Conservation (phyloP, 73 alveolate species). For the Tetrahymena malaccensis region DNA sequence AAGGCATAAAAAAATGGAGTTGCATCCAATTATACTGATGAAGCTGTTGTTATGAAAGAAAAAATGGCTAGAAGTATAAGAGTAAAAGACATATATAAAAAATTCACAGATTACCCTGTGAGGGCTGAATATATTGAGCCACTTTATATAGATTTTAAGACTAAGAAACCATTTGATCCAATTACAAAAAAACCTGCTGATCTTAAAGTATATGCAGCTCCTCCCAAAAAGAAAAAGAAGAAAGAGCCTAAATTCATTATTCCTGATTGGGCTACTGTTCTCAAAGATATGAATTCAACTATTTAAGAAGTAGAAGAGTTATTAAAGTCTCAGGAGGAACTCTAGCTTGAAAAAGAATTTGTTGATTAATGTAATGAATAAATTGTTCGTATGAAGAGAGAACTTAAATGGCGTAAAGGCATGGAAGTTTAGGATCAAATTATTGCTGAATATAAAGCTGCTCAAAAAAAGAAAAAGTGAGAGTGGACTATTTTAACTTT, state of each 20-base stretch:
- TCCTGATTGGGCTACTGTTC: slow-evolving; percentile 91
- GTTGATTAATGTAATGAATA: neutral
- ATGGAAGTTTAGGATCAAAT: neutral
- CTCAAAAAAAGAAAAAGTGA: neutral
- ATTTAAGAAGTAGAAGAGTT: neutral
- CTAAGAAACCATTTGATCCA: slow-evolving; percentile 52
- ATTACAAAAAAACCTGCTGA: slow-evolving; percentile 14
- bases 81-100: slow-evolving; percentile 73
- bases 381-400: neutral
- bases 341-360: neutral
- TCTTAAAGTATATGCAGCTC: neutral
- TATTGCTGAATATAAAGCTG: neutral
- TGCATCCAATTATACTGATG: slow-evolving; percentile 54
- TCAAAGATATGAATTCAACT: slow-evolving; percentile 47
- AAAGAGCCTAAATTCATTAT: slow-evolving; percentile 81
- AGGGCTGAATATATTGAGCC: slow-evolving; percentile 76
- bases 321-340: neutral
- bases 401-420: neutral
- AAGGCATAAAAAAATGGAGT: slow-evolving; percentile 65
- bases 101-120: slow-evolving; percentile 81
- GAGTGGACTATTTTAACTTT: neutral
- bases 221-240: slow-evolving; percentile 67
- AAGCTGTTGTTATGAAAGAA: slow-evolving; percentile 60
- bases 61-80: slow-evolving; percentile 75
- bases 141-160: slow-evolving; percentile 34